Conservation (phyloP, 305 asterid species). For the Solanum hybrid region DNA sequence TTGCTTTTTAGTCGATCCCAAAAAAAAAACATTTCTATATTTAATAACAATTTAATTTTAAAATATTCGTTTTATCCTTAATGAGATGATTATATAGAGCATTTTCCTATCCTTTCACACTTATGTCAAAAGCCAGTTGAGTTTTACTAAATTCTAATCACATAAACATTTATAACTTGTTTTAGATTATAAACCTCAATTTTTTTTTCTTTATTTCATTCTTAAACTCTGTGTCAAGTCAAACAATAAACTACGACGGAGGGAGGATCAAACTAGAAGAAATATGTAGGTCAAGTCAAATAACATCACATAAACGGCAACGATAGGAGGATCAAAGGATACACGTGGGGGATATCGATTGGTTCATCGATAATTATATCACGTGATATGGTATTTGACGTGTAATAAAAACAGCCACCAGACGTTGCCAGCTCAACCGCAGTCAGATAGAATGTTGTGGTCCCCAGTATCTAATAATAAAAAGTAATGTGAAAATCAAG, state of each 20-base stretch:
- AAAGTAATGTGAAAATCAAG: conserved; percentile 17
- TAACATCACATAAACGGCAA: neutral
- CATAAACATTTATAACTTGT: neutral
- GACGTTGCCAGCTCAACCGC: conserved; percentile 18
- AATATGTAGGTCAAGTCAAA: neutral
- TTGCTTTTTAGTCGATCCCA: neutral
- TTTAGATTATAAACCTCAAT: neutral
- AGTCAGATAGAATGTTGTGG: neutral
- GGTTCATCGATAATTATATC: neutral
- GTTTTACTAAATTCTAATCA: neutral
- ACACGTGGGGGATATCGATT: neutral
- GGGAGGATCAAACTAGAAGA: neutral
- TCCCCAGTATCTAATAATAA: conserved; percentile 18
- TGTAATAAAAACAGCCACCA: conserved; percentile 7
- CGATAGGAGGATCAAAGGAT: neutral
- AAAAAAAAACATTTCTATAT: no score
- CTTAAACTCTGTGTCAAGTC: neutral
- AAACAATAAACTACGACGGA: neutral
- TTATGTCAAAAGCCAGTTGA: neutral
- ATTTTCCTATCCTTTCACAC: neutral
- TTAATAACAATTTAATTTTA: neutral
- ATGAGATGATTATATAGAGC: neutral
- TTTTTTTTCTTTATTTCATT: neutral
- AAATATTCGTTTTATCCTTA: neutral
- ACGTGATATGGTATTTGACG: conserved; percentile 22